Evolutionary conservation across 345 rosid species (phyloP).

Genomic region (Bretschneidera sinensis): DNA sequence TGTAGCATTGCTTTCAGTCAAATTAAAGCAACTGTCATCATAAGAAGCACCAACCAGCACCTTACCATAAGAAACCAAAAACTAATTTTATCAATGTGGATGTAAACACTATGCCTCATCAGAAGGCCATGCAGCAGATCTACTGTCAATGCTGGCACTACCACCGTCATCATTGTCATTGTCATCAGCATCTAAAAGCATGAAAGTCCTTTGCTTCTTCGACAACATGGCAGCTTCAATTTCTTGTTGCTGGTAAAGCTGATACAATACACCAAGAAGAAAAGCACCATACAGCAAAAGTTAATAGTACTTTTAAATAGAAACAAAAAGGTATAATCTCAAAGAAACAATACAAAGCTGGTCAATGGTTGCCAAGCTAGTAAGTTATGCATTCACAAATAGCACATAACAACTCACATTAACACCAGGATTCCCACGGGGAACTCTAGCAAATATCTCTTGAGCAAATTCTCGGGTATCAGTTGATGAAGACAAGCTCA

Average conservation of each 20-base stretch:
- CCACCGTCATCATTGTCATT: conserved; percentile 33
- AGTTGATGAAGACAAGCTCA: conserved; percentile 46
- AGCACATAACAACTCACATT: conserved; percentile 44
- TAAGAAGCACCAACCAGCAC: conserved; percentile 16
- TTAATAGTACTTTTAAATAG: background rate
- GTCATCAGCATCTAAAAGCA: conserved; percentile 75
- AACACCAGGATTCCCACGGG: conserved; percentile 37
- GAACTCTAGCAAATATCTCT: conserved; percentile 56
- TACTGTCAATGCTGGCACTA: conserved; percentile 22
- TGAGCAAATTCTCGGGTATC: conserved; percentile 50
- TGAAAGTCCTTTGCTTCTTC: conserved; percentile 63
- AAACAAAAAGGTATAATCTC: background rate
- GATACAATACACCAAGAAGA: too few relatives aligned
- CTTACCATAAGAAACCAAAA: conserved; percentile 19
- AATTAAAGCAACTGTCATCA: conserved; percentile 10
- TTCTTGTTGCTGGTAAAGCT: conserved; percentile 84
- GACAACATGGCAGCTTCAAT: conserved; percentile 79
- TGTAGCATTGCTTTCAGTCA: conserved; percentile 30
- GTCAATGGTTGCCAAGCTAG: background rate
- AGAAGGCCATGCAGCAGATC: conserved; percentile 24
- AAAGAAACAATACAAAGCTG: too few relatives aligned
- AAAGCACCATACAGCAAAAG: background rate
- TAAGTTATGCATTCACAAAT: background rate
- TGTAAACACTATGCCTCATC: conserved; percentile 53
- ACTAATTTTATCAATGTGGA: conserved; percentile 14